A percentile compares a stretch with the other conserved stretches of the same genome.
Conservation (phyloP, 352 stramenopile species). For the Globisporangium ultimum region DNA sequence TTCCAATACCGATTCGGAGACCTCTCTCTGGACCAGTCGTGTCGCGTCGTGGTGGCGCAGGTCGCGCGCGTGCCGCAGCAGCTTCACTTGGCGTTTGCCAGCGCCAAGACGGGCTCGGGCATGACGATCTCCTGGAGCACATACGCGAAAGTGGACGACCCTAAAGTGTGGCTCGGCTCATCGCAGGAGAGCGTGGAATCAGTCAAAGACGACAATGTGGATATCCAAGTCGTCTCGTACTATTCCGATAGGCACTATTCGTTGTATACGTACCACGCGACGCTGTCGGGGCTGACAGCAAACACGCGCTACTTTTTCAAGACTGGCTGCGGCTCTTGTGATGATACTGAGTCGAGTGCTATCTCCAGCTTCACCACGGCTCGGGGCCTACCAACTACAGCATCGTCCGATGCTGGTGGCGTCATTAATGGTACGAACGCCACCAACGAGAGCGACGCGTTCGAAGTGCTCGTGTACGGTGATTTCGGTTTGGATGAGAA, state of each 20-base stretch:
- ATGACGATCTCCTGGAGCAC: conserved; percentile 68
- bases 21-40: conserved; percentile 40
- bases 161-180: conserved; percentile 41
- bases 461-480: conserved; percentile 54
- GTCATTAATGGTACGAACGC: conserved; percentile 20
- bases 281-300: conserved; percentile 20
- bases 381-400: no score
- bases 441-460: conserved; percentile 27
- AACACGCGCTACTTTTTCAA: conserved; percentile 48
- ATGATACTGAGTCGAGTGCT: no score
- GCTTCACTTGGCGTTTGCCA: conserved; percentile 53
- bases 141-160: conserved; percentile 36
- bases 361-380: no score
- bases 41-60: conserved; percentile 16
- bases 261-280: conserved; percentile 43
- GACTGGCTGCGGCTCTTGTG: conserved; percentile 21
- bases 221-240: conserved; percentile 32
- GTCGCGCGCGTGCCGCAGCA: conserved; percentile 32
- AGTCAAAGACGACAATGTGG: conserved; percentile 7
- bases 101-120: conserved; percentile 30
- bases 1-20: conserved; percentile 36
- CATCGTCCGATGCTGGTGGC: no score
- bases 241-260: conserved; percentile 46
- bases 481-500: conserved; percentile 45
- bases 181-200: conserved; percentile 18